phyloP scores from a whole-genome alignment of 2,329 filamentous ascomycete genomes.

The Myotisia sp. region DNA sequence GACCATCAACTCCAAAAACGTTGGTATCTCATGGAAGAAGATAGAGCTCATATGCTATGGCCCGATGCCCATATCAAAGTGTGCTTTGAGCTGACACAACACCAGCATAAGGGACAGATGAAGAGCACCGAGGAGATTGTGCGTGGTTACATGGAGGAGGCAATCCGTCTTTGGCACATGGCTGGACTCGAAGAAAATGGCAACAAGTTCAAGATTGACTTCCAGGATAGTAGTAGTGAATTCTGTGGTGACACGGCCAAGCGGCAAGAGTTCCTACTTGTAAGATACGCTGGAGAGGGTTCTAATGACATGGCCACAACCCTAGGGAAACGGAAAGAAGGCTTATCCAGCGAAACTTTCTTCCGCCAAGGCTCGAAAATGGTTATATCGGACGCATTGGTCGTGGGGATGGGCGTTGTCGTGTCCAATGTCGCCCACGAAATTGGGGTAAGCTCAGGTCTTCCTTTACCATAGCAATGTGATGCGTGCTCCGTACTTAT shows the following conservation, averaged over 20 bases:
- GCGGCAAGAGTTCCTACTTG: constrained; percentile 4
- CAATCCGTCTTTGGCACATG: constrained; percentile 1
- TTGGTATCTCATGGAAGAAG: neutral
- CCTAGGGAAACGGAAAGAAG: neutral
- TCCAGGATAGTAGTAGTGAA: neutral
- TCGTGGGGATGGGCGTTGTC: no score
- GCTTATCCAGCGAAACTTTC: neutral
- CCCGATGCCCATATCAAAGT: constrained; percentile 2
- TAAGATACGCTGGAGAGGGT: neutral
- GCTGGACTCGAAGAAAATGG: constrained; percentile 2
- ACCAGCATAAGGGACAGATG: neutral
- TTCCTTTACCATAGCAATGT: neutral
- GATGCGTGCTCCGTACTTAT: neutral
- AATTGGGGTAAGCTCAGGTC: constrained; percentile 3
- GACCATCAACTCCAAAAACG: neutral
- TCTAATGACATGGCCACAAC: constrained; percentile 5
- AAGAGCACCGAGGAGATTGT: constrained; percentile 5
- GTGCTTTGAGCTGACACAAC: constrained; percentile 2
- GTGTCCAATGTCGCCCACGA: constrained; percentile 6
- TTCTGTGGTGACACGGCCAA: neutral
- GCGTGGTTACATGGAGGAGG: neutral
- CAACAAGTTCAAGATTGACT: constrained; percentile 1
- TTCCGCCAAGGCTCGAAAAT: no score
- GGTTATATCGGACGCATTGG: no score
- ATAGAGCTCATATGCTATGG: constrained; percentile 1